Evolutionary conservation across 208 protist species (phyloP).

Genomic region (Plasmodiophora brassicae): DNA sequence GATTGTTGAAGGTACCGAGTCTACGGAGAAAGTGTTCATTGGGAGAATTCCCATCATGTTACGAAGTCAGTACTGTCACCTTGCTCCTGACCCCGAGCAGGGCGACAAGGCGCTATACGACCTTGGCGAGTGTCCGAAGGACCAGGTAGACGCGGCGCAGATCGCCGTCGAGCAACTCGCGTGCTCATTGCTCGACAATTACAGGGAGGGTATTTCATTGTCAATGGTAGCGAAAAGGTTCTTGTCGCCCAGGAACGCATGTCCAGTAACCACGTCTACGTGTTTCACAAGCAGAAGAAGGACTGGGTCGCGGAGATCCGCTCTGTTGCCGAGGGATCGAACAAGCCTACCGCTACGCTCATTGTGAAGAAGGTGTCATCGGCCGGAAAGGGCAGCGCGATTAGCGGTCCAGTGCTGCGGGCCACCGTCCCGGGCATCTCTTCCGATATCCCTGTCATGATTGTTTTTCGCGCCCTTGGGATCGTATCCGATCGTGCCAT

Average conservation of each 20-base stretch:
- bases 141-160: too few relatives aligned
- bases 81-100: slow-evolving; percentile 54
- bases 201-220: slow-evolving; percentile 92
- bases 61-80: slow-evolving; percentile 76
- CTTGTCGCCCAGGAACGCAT: slow-evolving; percentile 84
- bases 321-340: slow-evolving; percentile 76
- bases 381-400: neutral
- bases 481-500: slow-evolving; percentile 91
- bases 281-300: slow-evolving; percentile 84
- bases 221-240: slow-evolving; percentile 94
- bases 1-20: neutral
- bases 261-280: slow-evolving; percentile 84
- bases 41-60: slow-evolving; percentile 88
- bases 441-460: slow-evolving; percentile 79
- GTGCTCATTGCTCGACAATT: neutral
- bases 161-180: neutral
- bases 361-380: slow-evolving; percentile 16
- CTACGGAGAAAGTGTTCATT: slow-evolving; percentile 23
- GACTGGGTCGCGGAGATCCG: slow-evolving; percentile 88
- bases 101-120: slow-evolving; percentile 65
- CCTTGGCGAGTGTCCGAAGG: slow-evolving; percentile 83
- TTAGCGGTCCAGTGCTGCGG: slow-evolving; percentile 56
- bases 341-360: slow-evolving; percentile 51
- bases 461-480: slow-evolving; percentile 91
- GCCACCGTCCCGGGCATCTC: slow-evolving; percentile 75